A percentile compares a stretch with the other conserved stretches of the same genome.
Conservation (phyloP, 495 filamentous ascomycete genomes). For the Annulohypoxylon moriforme region DNA sequence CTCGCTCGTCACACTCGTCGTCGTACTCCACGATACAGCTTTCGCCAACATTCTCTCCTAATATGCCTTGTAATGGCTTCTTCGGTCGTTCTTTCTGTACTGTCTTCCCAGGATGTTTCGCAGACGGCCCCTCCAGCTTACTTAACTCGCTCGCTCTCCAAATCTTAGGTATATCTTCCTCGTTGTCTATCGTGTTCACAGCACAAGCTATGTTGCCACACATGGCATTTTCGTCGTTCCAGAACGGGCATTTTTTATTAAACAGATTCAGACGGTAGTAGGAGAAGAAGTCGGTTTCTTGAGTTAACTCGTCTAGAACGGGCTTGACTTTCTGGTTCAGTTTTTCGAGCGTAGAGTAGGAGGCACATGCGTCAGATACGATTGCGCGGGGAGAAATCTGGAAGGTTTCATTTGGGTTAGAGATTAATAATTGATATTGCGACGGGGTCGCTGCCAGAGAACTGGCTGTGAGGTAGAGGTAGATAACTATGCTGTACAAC, state of each 20-base stretch:
- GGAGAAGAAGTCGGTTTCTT: conserved; percentile 94
- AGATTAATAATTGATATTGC: conserved; percentile 40
- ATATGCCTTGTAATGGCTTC: conserved; percentile 79
- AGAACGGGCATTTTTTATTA: conserved; percentile 94
- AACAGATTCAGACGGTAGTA: conserved; percentile 98
- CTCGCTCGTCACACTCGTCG: conserved; percentile 95
- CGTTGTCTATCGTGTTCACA: conserved; percentile 95
- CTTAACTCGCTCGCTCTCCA: conserved; percentile 94
- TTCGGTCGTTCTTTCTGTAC: conserved; percentile 74
- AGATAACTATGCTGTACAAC: conserved; percentile 42
- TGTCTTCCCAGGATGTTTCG: conserved; percentile 82
- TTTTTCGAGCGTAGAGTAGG: conserved; percentile 86
- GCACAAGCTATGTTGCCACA: conserved; percentile 98
- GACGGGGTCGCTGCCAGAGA: conserved; percentile 38
- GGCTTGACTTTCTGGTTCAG: conserved; percentile 83
- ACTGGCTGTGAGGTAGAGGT: conserved; percentile 34
- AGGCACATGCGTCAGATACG: conserved; percentile 89
- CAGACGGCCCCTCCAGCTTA: conserved; percentile 91
- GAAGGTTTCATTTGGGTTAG: conserved; percentile 54
- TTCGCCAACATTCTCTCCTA: conserved; percentile 90
- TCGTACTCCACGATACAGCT: conserved; percentile 97
- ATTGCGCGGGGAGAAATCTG: conserved; percentile 67
- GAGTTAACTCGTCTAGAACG: conserved; percentile 82
- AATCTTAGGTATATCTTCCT: conserved; percentile 89
- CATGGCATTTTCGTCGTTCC: conserved; percentile 91